Conservation (phyloP, 371 early-diverging fungal genomes). For the Gilbertella persicaria region DNA sequence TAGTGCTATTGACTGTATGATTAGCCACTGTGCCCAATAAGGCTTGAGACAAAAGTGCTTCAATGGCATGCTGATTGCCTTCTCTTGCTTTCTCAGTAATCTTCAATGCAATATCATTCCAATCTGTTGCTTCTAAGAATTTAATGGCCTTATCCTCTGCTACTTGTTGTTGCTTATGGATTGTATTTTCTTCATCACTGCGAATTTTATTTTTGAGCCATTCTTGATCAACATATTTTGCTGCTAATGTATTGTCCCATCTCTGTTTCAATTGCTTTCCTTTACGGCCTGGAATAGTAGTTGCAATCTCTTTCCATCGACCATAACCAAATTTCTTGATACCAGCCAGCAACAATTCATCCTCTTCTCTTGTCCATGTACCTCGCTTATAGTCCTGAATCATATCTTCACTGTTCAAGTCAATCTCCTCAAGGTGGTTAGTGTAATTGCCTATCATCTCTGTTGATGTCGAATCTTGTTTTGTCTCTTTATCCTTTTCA, state of each 20-base stretch:
- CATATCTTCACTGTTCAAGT: slow-evolving; percentile 31
- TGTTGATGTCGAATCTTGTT: neutral
- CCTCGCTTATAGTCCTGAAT: slow-evolving; percentile 41
- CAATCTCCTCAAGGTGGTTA: slow-evolving; percentile 11
- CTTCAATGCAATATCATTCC: slow-evolving; percentile 43
- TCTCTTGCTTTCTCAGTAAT: slow-evolving; percentile 47
- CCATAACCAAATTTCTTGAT: slow-evolving; percentile 50
- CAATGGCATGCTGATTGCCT: slow-evolving; percentile 45
- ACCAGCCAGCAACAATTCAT: slow-evolving; percentile 40
- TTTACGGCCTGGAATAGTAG: slow-evolving; percentile 39
- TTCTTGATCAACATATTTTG: slow-evolving; percentile 48
- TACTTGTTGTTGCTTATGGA: slow-evolving; percentile 1
- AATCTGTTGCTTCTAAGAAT: slow-evolving; percentile 33
- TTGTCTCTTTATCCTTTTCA: slow-evolving; percentile 4
- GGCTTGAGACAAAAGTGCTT: slow-evolving; percentile 45
- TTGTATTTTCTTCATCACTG: slow-evolving; percentile 11
- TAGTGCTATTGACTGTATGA: neutral
- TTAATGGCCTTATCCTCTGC: slow-evolving; percentile 22
- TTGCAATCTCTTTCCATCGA: slow-evolving; percentile 49
- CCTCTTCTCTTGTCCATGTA: slow-evolving; percentile 49
- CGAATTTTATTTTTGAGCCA: slow-evolving; percentile 39
- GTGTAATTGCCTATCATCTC: no score
- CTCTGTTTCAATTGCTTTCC: slow-evolving; percentile 51
- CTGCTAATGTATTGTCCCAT: slow-evolving; percentile 47
- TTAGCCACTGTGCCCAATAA: slow-evolving; percentile 21